Evolutionary conservation across 768 basidiomycete species (phyloP).

Genomic region (Fomitopsis serialis): DNA sequence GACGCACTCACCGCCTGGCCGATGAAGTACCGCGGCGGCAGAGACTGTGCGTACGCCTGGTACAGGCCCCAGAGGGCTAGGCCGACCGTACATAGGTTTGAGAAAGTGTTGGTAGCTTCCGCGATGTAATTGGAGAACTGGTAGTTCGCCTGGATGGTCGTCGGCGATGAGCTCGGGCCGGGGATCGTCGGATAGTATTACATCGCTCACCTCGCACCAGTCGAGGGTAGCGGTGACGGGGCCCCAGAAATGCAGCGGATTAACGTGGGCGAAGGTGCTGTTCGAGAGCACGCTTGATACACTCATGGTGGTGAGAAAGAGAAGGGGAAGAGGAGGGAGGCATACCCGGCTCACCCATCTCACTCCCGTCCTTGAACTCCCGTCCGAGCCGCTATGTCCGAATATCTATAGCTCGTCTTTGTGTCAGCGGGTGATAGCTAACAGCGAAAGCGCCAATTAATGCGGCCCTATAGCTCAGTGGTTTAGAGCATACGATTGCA

Average conservation of each 20-base stretch:
- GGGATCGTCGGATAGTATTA: neutral
- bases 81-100: conserved; percentile 43
- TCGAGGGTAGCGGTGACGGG: conserved; percentile 66
- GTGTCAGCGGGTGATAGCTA: neutral
- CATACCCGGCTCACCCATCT: neutral
- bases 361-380: neutral
- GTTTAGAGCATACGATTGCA: conserved; percentile 55
- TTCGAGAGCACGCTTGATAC: neutral
- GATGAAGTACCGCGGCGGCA: conserved; percentile 31
- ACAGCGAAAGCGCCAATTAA: neutral
- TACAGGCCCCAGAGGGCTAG: conserved; percentile 42
- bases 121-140: conserved; percentile 75
- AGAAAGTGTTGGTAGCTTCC: conserved; percentile 69
- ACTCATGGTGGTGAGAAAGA: neutral
- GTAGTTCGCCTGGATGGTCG: conserved; percentile 55
- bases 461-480: conserved; percentile 35
- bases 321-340: neutral
- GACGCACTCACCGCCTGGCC: conserved; percentile 25
- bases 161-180: neutral
- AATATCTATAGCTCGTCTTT: neutral
- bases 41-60: conserved; percentile 22
- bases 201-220: conserved; percentile 61
- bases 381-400: neutral
- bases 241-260: conserved; percentile 38
- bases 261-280: neutral